phyloP scores from a whole-genome alignment of 495 filamentous ascomycete genomes.

The Cercophora scortea region DNA sequence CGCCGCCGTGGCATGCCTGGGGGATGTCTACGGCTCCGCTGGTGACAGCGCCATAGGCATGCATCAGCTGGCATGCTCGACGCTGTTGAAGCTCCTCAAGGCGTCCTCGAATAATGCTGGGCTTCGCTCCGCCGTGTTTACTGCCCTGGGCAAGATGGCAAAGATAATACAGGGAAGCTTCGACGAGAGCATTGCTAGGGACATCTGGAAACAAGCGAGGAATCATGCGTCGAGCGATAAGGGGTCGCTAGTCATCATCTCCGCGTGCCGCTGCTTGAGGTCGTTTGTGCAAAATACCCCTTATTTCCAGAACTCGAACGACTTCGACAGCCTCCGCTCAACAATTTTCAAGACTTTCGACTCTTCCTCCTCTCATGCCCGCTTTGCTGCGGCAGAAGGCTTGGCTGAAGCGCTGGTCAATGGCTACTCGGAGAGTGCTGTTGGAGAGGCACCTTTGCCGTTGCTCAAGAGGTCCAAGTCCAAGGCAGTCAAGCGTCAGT shows the following conservation, averaged over 20 bases:
- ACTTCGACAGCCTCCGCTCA: slow-evolving; percentile 79
- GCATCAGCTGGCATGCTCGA: slow-evolving; percentile 62
- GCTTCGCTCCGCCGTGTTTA: slow-evolving; percentile 74
- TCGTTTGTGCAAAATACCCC: slow-evolving; percentile 59
- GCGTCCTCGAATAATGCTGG: slow-evolving; percentile 71
- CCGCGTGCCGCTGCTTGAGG: slow-evolving; percentile 74
- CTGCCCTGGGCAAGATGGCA: slow-evolving; percentile 66
- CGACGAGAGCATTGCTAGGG: slow-evolving; percentile 78
- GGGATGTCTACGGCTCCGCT: slow-evolving; percentile 79
- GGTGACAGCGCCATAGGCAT: slow-evolving; percentile 90
- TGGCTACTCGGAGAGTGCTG: slow-evolving; percentile 59
- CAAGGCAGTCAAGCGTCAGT: slow-evolving; percentile 59
- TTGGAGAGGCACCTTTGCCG: slow-evolving; percentile 43
- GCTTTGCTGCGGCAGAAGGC: slow-evolving; percentile 82
- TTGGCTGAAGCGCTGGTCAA: slow-evolving; percentile 73
- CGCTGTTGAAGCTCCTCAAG: slow-evolving; percentile 74
- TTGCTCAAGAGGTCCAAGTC: slow-evolving; percentile 70
- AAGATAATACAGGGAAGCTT: slow-evolving; percentile 64
- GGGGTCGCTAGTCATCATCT: slow-evolving; percentile 69
- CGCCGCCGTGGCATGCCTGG: slow-evolving; percentile 82
- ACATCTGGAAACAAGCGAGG: slow-evolving; percentile 88
- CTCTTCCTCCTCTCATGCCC: slow-evolving; percentile 59
- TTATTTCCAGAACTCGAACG: slow-evolving; percentile 82
- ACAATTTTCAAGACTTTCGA: slow-evolving; percentile 81
- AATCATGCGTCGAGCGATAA: slow-evolving; percentile 73